Conservation (phyloP, 1,139 yeast species). For the Pichia sp. region DNA sequence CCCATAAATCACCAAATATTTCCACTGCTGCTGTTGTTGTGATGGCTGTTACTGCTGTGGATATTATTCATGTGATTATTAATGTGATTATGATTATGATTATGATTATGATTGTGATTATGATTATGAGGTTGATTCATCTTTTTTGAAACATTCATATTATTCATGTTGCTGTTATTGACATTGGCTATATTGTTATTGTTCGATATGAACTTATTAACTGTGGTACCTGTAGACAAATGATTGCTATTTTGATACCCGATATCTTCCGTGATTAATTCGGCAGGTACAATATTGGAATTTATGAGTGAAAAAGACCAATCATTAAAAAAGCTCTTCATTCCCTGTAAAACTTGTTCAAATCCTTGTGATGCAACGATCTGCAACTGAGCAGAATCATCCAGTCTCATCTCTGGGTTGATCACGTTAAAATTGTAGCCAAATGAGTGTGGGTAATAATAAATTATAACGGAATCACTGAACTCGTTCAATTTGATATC, state of each 20-base stretch:
- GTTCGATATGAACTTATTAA: neutral
- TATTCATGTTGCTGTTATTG: neutral
- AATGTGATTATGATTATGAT: neutral
- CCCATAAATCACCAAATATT: neutral
- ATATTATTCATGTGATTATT: neutral
- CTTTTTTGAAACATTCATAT: neutral
- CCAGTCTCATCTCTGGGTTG: slow-evolving; percentile 10
- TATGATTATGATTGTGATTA: neutral
- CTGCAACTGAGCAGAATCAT: slow-evolving; percentile 13
- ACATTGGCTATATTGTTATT: slow-evolving; percentile 2
- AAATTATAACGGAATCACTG: slow-evolving; percentile 13
- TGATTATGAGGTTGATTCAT: too few relatives aligned
- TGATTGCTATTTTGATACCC: slow-evolving; percentile 5
- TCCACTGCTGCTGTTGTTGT: neutral
- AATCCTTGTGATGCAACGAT: slow-evolving; percentile 26
- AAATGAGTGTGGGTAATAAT: slow-evolving; percentile 23
- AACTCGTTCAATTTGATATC: slow-evolving; percentile 19
- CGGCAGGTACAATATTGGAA: slow-evolving; percentile 5
- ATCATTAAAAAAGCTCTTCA: slow-evolving; percentile 46
- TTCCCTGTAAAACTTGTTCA: slow-evolving; percentile 38
- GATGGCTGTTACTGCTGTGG: neutral
- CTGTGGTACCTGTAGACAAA: slow-evolving; percentile 2
- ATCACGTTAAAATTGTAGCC: slow-evolving; percentile 12
- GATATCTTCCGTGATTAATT: slow-evolving; percentile 6
- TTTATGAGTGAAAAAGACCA: slow-evolving; percentile 10